These are phyloP conservation scores for Cercospora zeina DNA, from an alignment of 2,329 filamentous ascomycete genomes.

Conservation along the genomic window DNA sequence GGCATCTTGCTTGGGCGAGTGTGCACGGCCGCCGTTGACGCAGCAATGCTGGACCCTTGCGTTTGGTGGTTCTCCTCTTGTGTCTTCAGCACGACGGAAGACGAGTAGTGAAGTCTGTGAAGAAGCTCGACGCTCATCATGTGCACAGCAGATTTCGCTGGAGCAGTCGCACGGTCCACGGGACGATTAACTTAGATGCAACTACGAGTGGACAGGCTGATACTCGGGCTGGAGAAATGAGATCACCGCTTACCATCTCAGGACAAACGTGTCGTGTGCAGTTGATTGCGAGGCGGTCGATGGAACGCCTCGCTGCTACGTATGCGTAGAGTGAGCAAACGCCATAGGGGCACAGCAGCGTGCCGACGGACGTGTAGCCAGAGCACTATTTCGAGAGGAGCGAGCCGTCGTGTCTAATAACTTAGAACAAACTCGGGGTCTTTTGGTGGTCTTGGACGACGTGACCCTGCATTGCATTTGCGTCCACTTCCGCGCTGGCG, in stretches of 20 bases:
- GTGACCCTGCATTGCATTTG: slow-evolving; percentile 2
- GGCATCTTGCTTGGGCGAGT: not conserved
- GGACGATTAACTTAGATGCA: not conserved
- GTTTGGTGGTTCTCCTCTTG: not conserved
- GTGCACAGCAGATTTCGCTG: not conserved
- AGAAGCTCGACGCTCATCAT: not conserved
- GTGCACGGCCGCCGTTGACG: not conserved
- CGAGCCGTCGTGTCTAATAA: not conserved
- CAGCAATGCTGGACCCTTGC: not conserved
- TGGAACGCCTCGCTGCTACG: not conserved
- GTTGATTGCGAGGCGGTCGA: not conserved
- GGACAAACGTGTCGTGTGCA: not conserved
- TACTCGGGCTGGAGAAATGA: not conserved
- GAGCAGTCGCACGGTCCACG: not conserved
- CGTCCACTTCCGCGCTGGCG: not conserved
- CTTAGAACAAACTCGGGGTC: not conserved
- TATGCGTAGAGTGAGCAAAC: not conserved
- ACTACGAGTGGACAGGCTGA: not conserved
- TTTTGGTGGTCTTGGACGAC: slow-evolving; percentile 1
- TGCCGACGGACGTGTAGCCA: not conserved
- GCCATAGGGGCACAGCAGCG: not conserved
- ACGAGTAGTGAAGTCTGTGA: no score
- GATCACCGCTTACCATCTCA: not conserved
- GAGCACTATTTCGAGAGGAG: not conserved
- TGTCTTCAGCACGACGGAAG: not conserved